Evolutionary conservation across 1,284 basidiomycete genomes (phyloP), one percentile per base, ranked within the genome.

Genomic region (Thelephora terrestris): DNA sequence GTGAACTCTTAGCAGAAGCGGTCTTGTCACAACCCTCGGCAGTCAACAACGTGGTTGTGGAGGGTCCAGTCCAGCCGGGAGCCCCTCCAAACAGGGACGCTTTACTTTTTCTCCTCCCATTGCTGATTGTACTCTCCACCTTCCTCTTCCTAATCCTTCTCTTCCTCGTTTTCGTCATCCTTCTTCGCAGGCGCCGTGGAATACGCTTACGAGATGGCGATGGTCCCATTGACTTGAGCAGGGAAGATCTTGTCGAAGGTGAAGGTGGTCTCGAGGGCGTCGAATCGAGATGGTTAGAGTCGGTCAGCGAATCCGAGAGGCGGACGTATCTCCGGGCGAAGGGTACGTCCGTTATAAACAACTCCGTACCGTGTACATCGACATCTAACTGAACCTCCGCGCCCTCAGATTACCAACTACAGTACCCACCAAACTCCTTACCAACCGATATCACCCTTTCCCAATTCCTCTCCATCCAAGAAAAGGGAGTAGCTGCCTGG

Each of bases 401-500:
- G n/a, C 49, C 25, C 47, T 5, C 57, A 96, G 93, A 92, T 50
- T 91, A 84, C 67, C 93, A 96, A 66, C 59, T 79, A 1, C 91
- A 94, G 63, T 94, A 92, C 67, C 89, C 86, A 4, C 92, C 93
- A 20, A 91, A 94, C 58, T 96, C 93, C 14, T 73, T 85, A 45
- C 89, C 92, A 21, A 93, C 94, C 45, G 93, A 97, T 64, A 97
- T 97, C 65, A 97, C 94, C 0, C 74, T 97, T 35, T 94, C 93
- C 1, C 93, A 97, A 61, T 97, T 96, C 68, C 79, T 97, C 27
- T 93, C 92, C 20, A 97, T 97, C 52, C 93, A 97, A 64, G 93
- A 97, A 69, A 97, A 97, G 63, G 93, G 93, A 53, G 93, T 97
- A 38, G 93, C 93, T 21, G 93, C 93, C 6, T 97, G 93, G 93